Conservation (phyloP, 768 basidiomycete species). For the Mycena leptocephala region DNA sequence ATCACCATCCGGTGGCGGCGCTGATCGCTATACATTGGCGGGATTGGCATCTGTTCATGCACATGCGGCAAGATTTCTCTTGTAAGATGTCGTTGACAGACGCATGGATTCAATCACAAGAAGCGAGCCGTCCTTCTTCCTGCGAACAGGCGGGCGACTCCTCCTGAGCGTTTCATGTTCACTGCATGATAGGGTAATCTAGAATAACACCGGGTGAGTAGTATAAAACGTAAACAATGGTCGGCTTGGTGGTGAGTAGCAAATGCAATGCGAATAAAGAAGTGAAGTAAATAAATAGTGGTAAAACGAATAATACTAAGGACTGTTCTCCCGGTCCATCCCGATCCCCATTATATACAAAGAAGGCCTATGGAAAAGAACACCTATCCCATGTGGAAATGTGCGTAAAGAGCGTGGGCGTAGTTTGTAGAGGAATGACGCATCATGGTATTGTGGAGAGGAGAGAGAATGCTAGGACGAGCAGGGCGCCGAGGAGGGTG, state of each 20-base stretch:
- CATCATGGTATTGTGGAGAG: conserved; percentile 2
- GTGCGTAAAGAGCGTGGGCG: conserved; percentile 17
- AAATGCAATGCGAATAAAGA: conserved; percentile 11
- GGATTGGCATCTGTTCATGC: not conserved
- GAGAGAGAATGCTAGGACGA: not conserved
- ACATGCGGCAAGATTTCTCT: too few relatives aligned
- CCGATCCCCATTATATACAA: not conserved
- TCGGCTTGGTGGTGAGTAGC: not conserved
- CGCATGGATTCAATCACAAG: not conserved
- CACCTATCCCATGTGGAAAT: conserved; percentile 16
- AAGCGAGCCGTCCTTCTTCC: not conserved
- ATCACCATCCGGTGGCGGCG: too few relatives aligned
- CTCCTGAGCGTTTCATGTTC: too few relatives aligned
- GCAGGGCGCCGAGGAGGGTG: not conserved
- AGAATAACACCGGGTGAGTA: conserved; percentile 4
- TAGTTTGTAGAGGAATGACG: not conserved
- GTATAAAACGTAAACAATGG: conserved; percentile 3
- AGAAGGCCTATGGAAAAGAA: not conserved
- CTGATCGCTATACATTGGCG: not conserved
- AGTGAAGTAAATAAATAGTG: conserved; percentile 28
- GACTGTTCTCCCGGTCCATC: not conserved
- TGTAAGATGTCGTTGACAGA: not conserved
- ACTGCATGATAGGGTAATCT: too few relatives aligned
- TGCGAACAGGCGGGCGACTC: not conserved
- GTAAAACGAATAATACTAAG: conserved; percentile 4